These are phyloP conservation scores for Digitaria exilis DNA, from an alignment of 202 grass and related monocot species.

Conservation along the genomic window DNA sequence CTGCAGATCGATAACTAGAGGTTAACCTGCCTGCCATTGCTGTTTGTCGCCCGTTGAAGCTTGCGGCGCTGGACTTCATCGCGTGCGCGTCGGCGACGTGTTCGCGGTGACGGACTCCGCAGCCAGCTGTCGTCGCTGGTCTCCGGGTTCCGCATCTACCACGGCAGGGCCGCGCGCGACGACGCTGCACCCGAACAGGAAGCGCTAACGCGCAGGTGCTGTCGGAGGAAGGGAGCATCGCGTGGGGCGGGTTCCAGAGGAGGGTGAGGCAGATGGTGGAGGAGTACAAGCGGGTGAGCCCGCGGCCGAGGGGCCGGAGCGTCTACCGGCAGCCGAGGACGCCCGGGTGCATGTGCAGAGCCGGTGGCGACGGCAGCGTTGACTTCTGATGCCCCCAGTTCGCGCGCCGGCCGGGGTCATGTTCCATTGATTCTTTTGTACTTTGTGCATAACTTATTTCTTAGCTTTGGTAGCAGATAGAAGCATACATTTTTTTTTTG, in stretches of 20 bases:
- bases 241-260: constrained; percentile 63
- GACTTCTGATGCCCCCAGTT: constrained; percentile 44
- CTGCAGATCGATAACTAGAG: background rate
- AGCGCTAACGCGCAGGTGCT: constrained; percentile 80
- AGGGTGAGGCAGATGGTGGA: constrained; percentile 86
- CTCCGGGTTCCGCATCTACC: constrained; percentile 82
- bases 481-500: too few species aligned
- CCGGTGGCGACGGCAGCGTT: constrained; percentile 44
- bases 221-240: constrained; percentile 54
- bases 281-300: constrained; percentile 78
- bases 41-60: too few species aligned
- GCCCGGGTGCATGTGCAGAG: constrained; percentile 88
- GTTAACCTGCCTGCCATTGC: background rate
- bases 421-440: constrained; percentile 33
- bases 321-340: constrained; percentile 88
- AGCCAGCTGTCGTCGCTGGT: constrained; percentile 96
- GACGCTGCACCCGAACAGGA: constrained; percentile 85
- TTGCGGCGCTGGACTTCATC: constrained; percentile 92
- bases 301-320: constrained; percentile 69
- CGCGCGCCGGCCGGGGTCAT: background rate
- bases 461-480: constrained; percentile 11
- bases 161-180: constrained; percentile 70
- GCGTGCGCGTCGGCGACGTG: constrained; percentile 84
- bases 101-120: constrained; percentile 94
- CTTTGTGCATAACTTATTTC: constrained; percentile 14